Evolutionary conservation across 78 protist species (phyloP).

Genomic region (Andalucia godoyi): DNA sequence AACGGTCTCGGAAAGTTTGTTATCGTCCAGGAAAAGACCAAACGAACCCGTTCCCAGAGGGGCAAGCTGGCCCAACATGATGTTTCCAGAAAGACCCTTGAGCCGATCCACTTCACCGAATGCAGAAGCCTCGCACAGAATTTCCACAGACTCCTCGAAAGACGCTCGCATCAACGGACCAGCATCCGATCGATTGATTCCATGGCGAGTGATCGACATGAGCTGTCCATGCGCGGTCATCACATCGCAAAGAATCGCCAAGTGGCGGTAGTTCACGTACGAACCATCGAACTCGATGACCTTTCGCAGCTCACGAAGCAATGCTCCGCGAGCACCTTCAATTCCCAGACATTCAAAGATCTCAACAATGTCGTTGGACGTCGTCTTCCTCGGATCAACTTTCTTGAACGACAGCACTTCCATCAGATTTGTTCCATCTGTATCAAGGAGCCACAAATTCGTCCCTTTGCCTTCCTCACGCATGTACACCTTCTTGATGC

Average conservation of each 20-base stretch:
- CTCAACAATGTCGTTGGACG: constrained; percentile 90
- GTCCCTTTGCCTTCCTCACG: background rate
- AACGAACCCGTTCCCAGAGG: constrained; percentile 84
- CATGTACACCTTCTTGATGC: constrained; percentile 65
- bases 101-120: constrained; percentile 68
- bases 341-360: constrained; percentile 83
- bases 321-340: constrained; percentile 91
- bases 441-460: constrained; percentile 63
- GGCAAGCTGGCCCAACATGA: constrained; percentile 91
- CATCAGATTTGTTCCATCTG: constrained; percentile 78
- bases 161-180: constrained; percentile 81
- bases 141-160: constrained; percentile 98
- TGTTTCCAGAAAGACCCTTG: constrained; percentile 91
- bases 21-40: constrained; percentile 68
- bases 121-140: constrained; percentile 91
- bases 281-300: constrained; percentile 77
- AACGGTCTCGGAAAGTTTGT: no score
- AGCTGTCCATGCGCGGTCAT: constrained; percentile 93
- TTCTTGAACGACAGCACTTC: constrained; percentile 52
- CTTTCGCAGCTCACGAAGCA: constrained; percentile 70
- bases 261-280: constrained; percentile 98
- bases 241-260: constrained; percentile 85
- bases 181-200: constrained; percentile 78
- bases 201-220: constrained; percentile 96
- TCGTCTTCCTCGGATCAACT: constrained; percentile 72